A percentile compares a stretch with the other conserved stretches of the same genome.
Conservation (phyloP, 495 filamentous ascomycete genomes). For the Aspergillus sparsus region DNA sequence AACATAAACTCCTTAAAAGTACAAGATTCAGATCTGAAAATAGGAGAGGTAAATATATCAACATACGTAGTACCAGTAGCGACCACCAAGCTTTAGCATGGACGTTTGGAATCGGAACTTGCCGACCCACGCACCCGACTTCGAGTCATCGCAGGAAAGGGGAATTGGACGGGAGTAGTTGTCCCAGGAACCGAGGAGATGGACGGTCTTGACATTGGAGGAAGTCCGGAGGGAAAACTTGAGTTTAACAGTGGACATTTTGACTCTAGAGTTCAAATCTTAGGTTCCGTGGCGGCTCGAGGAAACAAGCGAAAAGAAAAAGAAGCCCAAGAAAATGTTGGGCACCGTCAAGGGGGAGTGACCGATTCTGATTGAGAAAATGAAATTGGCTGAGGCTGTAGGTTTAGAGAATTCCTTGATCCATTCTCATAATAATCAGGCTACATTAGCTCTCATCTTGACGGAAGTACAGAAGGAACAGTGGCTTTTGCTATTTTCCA, state of each 20-base stretch:
- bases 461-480: too few relatives aligned
- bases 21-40: neutral
- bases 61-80: slow-evolving; percentile 97
- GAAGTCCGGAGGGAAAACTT: slow-evolving; percentile 93
- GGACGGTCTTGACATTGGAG: slow-evolving; percentile 94
- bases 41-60: slow-evolving; percentile 2
- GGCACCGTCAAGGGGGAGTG: too few relatives aligned
- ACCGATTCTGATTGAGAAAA: too few relatives aligned
- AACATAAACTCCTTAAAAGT: neutral
- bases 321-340: too few relatives aligned
- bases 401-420: too few relatives aligned
- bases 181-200: slow-evolving; percentile 98
- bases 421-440: too few relatives aligned
- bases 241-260: slow-evolving; percentile 82
- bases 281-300: too few relatives aligned
- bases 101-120: slow-evolving; percentile 92
- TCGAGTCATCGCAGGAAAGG: slow-evolving; percentile 82
- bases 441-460: too few relatives aligned
- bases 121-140: slow-evolving; percentile 86
- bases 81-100: slow-evolving; percentile 76
- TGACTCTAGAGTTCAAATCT: too few relatives aligned
- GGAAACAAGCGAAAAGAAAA: too few relatives aligned
- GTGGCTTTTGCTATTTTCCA: too few relatives aligned
- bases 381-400: too few relatives aligned
- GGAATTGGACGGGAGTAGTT: slow-evolving; percentile 92